Percentiles rank a stretch among this genome's conserved stretches.
These are phyloP conservation scores for Cardamine chenopodiifolia DNA, from an alignment of 345 rosid genomes.

Conservation along the genomic window DNA sequence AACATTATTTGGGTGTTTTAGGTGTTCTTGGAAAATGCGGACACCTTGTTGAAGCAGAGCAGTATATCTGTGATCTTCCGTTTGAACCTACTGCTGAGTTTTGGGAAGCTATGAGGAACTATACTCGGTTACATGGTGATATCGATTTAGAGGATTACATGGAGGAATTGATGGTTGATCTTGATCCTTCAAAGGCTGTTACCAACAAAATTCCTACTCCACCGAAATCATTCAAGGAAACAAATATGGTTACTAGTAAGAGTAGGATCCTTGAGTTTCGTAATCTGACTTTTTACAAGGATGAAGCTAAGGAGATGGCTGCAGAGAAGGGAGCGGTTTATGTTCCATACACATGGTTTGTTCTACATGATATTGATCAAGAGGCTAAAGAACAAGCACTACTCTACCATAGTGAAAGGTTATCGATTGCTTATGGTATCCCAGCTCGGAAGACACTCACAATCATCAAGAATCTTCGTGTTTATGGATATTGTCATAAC, in stretches of 20 bases:
- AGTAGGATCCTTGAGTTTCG: slow-evolving; percentile 62
- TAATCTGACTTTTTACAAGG: slow-evolving; percentile 63
- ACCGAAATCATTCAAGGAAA: slow-evolving; percentile 54
- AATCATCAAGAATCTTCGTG: slow-evolving; percentile 80
- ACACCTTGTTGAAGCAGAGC: slow-evolving; percentile 60
- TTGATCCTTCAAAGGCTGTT: slow-evolving; percentile 62
- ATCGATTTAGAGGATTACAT: slow-evolving; percentile 66
- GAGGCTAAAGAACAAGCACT: slow-evolving; percentile 84
- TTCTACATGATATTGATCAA: slow-evolving; percentile 80
- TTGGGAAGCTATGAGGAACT: slow-evolving; percentile 62
- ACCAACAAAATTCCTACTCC: slow-evolving; percentile 54
- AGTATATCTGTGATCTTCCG: slow-evolving; percentile 56
- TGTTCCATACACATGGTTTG: slow-evolving; percentile 70
- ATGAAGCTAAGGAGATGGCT: slow-evolving; percentile 65
- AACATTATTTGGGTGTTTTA: slow-evolving; percentile 62
- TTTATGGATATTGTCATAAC: slow-evolving; percentile 78
- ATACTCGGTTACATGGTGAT: slow-evolving; percentile 67
- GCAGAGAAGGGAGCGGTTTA: slow-evolving; percentile 57
- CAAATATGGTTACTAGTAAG: slow-evolving; percentile 70
- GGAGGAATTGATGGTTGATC: slow-evolving; percentile 58
- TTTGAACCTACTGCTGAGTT: slow-evolving; percentile 60
- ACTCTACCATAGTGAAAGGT: slow-evolving; percentile 74
- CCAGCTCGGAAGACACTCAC: slow-evolving; percentile 67
- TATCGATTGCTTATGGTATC: slow-evolving; percentile 83
- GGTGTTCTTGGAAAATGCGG: slow-evolving; percentile 75